These are phyloP conservation scores for Rubroshorea leprosula DNA, from an alignment of 345 rosid species.

Conservation along the genomic window DNA sequence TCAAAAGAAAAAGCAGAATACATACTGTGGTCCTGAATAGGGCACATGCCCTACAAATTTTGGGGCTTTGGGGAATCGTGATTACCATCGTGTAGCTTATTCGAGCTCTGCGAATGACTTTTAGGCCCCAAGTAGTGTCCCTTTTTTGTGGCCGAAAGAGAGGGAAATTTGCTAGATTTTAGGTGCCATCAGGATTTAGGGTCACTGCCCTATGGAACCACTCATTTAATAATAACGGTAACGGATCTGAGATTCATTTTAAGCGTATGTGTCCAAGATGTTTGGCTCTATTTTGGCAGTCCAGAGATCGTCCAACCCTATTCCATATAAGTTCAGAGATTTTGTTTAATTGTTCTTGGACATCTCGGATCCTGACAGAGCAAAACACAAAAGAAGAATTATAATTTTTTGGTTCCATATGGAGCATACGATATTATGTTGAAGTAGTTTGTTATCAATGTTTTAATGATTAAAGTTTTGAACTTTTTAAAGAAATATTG, in stretches of 20 bases:
- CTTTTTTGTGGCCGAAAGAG: not conserved
- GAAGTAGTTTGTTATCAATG: too few species aligned
- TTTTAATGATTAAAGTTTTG: too few species aligned
- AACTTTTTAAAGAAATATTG: too few species aligned
- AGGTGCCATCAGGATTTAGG: not conserved
- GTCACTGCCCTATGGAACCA: not conserved
- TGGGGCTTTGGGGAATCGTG: not conserved
- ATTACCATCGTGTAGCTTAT: not conserved
- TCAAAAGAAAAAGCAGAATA: too few species aligned
- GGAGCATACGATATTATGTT: too few species aligned
- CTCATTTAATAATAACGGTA: not conserved
- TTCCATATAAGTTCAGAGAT: not conserved
- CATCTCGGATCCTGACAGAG: too few species aligned
- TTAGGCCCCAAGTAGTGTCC: not conserved
- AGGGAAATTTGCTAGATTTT: not conserved
- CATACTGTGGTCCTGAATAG: too few species aligned
- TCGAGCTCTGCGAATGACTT: not conserved
- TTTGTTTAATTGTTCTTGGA: too few species aligned
- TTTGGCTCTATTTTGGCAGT: not conserved
- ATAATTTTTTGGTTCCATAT: too few species aligned
- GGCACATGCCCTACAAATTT: not conserved
- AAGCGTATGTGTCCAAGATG: too few species aligned
- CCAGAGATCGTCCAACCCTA: too few species aligned
- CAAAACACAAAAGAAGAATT: too few species aligned
- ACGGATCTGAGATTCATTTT: not conserved